Percentiles rank a stretch among this genome's conserved stretches.
These are phyloP conservation scores for Lentinula guzmanii DNA, from an alignment of 768 basidiomycete species.

Conservation along the genomic window DNA sequence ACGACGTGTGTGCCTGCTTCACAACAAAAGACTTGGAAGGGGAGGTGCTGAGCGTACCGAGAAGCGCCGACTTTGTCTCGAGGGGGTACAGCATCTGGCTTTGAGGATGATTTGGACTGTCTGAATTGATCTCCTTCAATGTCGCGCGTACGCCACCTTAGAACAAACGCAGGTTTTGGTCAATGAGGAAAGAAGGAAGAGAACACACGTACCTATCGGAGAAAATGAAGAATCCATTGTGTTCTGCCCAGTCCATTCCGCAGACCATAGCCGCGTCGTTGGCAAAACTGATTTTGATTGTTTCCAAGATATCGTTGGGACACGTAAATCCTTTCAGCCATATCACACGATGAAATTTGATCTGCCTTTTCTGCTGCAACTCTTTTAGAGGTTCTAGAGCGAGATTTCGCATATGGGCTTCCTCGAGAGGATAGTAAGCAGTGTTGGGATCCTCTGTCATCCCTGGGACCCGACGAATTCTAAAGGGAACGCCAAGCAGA, in stretches of 20 bases:
- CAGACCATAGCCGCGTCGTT: conserved; percentile 98
- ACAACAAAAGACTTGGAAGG: conserved; percentile 99
- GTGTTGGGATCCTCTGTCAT: conserved; percentile 88
- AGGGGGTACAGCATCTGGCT: conserved; percentile 86
- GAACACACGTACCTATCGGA: conserved; percentile 72
- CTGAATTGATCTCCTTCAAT: conserved; percentile 98
- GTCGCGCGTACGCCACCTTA: conserved; percentile 94
- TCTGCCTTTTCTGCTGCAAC: conserved; percentile 64
- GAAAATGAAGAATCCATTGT: conserved; percentile 96
- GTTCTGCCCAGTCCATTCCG: conserved; percentile 99
- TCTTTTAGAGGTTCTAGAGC: conserved; percentile 89
- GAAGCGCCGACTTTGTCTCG: conserved; percentile 76
- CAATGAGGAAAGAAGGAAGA: not conserved
- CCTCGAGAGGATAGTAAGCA: conserved; percentile 94
- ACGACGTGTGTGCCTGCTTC: conserved; percentile 97
- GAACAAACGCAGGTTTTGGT: not conserved
- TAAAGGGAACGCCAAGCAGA: conserved; percentile 87
- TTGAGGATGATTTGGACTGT: conserved; percentile 90
- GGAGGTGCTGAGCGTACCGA: conserved; percentile 87
- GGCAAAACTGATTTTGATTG: conserved; percentile 80
- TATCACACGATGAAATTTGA: conserved; percentile 85
- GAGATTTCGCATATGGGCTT: conserved; percentile 90
- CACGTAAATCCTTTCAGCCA: conserved; percentile 99
- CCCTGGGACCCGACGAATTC: conserved; percentile 84
- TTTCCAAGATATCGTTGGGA: conserved; percentile 96